Evolutionary conservation across 768 basidiomycete species (phyloP).

Genomic region (Crucibulum laeve): DNA sequence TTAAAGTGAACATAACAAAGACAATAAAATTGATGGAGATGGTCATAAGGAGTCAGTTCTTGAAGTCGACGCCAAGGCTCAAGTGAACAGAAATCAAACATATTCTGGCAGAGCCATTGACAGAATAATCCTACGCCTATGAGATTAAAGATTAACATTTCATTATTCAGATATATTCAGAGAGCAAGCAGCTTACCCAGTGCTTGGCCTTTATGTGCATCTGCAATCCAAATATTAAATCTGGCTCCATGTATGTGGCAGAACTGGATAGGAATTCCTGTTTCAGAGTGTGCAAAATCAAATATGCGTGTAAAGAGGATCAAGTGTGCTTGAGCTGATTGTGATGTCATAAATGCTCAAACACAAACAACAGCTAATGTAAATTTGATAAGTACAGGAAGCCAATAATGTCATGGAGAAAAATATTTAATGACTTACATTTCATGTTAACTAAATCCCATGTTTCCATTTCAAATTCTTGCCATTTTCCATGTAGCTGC

Average conservation of each 20-base stretch:
- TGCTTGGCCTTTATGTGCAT: slow-evolving; percentile 20
- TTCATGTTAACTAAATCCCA: not conserved
- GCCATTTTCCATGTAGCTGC: too few relatives aligned
- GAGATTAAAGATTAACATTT: not conserved
- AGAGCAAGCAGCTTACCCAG: slow-evolving; percentile 7
- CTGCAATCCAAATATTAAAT: slow-evolving; percentile 14
- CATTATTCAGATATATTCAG: not conserved
- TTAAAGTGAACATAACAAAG: slow-evolving; percentile 18
- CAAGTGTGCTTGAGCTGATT: slow-evolving; percentile 18
- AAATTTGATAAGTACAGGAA: too few relatives aligned
- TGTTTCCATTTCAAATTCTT: not conserved
- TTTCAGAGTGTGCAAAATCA: slow-evolving; percentile 12
- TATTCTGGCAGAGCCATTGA: not conserved
- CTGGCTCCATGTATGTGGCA: slow-evolving; percentile 18
- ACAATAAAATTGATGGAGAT: slow-evolving; percentile 15
- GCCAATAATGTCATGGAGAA: too few relatives aligned
- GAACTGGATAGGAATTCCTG: slow-evolving; percentile 12
- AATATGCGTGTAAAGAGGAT: slow-evolving; percentile 17
- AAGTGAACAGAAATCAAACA: not conserved
- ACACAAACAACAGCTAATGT: slow-evolving; percentile 15
- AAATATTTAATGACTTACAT: too few relatives aligned
- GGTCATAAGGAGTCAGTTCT: slow-evolving; percentile 19
- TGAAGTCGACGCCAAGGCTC: slow-evolving; percentile 8
- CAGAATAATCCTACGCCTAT: slow-evolving; percentile 4
- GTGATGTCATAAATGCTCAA: slow-evolving; percentile 19